A percentile compares a stretch with the other conserved stretches of the same genome.
Conservation (phyloP, 2,329 filamentous ascomycete species). For the Claviceps quebecensis region DNA sequence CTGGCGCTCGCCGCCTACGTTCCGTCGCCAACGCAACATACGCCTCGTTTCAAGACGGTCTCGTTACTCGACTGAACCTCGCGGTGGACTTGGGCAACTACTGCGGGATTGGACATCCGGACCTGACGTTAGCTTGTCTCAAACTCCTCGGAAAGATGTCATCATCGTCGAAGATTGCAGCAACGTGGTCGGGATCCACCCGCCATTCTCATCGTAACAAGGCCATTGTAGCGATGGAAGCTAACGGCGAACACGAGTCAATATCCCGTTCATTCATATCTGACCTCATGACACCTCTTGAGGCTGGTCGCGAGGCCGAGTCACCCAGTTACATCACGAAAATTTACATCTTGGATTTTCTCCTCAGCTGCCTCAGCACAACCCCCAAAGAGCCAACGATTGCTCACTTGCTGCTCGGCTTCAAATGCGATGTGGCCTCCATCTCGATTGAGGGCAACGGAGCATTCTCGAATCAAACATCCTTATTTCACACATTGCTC, state of each 20-base stretch:
- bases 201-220: constrained; percentile 60
- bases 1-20: constrained; percentile 38
- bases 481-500: constrained; percentile 73
- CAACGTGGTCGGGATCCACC: constrained; percentile 47
- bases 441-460: constrained; percentile 56
- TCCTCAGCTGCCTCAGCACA: constrained; percentile 65
- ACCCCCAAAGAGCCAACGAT: constrained; percentile 69
- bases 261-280: constrained; percentile 60
- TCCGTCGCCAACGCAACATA: constrained; percentile 55
- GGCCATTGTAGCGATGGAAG: constrained; percentile 76
- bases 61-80: constrained; percentile 65
- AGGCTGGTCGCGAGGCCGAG: constrained; percentile 55
- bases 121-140: constrained; percentile 67
- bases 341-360: constrained; percentile 69
- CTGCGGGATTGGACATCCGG: constrained; percentile 69
- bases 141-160: constrained; percentile 76
- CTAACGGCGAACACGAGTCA: constrained; percentile 64
- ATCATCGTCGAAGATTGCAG: constrained; percentile 66
- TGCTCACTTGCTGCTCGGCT: constrained; percentile 81
- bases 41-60: constrained; percentile 81
- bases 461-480: constrained; percentile 55
- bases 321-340: constrained; percentile 71
- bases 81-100: constrained; percentile 77
- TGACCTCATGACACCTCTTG: constrained; percentile 54
- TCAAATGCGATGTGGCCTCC: constrained; percentile 58